Evolutionary conservation across 2,329 filamentous ascomycete species (phyloP).

Genomic region (Sclerotinia subarctica): DNA sequence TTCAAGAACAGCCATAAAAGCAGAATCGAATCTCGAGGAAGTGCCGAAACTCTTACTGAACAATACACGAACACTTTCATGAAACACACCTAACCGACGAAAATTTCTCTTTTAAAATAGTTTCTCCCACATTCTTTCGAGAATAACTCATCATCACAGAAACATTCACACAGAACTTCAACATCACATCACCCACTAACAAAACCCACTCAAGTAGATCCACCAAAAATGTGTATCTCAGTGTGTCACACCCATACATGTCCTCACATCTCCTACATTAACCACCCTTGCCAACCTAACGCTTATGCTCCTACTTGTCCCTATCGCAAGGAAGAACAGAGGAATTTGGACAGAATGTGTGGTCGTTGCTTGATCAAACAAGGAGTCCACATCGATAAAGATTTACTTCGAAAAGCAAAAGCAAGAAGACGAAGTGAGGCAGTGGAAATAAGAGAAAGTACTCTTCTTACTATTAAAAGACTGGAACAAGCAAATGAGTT

Average conservation of each 20-base stretch:
- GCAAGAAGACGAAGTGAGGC: background rate
- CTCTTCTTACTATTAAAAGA: background rate
- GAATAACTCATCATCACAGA: no score
- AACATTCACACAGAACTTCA: background rate
- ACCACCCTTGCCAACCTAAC: background rate
- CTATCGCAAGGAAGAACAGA: background rate
- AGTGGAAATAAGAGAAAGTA: background rate
- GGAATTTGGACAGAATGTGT: background rate
- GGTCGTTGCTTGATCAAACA: background rate
- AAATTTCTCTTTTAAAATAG: no score
- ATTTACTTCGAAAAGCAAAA: background rate
- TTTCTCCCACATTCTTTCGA: no score
- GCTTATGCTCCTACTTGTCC: background rate
- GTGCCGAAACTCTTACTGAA: background rate
- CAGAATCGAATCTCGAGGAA: no score
- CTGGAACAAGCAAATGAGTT: background rate
- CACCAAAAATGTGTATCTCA: background rate
- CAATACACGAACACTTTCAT: background rate
- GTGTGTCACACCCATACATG: background rate
- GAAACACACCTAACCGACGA: background rate
- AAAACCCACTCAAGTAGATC: background rate
- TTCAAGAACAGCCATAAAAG: rapidly evolving
- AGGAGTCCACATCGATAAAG: background rate
- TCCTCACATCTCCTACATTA: background rate
- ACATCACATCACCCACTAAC: background rate